Conservation (phyloP, 1,284 basidiomycete genomes). For the Nidula niveotomentosa region DNA sequence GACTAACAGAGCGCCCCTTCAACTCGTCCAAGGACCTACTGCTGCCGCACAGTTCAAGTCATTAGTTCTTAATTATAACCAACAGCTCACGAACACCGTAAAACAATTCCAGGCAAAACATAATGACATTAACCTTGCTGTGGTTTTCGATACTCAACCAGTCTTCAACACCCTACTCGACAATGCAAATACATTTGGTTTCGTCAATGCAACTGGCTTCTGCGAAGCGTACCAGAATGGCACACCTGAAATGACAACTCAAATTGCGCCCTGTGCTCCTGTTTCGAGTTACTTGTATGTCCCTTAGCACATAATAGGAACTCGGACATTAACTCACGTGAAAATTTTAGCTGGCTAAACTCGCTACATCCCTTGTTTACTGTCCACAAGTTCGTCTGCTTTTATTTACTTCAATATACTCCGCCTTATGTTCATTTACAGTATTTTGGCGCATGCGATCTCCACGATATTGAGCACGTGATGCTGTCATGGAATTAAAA, state of each 20-base stretch:
- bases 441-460: slow-evolving; percentile 44
- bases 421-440: slow-evolving; percentile 13
- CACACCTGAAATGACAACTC: slow-evolving; percentile 46
- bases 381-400: slow-evolving; percentile 45
- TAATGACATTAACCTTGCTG: slow-evolving; percentile 38
- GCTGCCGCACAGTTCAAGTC: slow-evolving; percentile 34
- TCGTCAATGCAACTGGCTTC: slow-evolving; percentile 57
- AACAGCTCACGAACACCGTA: slow-evolving; percentile 38
- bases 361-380: slow-evolving; percentile 53
- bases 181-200: slow-evolving; percentile 49
- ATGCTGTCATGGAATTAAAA: not conserved
- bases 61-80: slow-evolving; percentile 51
- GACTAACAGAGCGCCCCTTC: slow-evolving; percentile 56
- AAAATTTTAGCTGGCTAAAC: slow-evolving; percentile 49
- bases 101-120: slow-evolving; percentile 40
- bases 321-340: too few relatives aligned
- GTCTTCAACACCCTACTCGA: slow-evolving; percentile 60
- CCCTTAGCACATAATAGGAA: too few relatives aligned
- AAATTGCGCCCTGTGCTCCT: slow-evolving; percentile 56
- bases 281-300: slow-evolving; percentile 66
- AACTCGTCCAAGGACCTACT: slow-evolving; percentile 45
- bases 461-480: slow-evolving; percentile 34
- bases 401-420: not conserved
- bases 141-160: slow-evolving; percentile 54
- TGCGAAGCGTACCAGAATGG: slow-evolving; percentile 61